Evolutionary conservation across 768 basidiomycete genomes (phyloP), one percentile per base, ranked within the genome.

Genomic region (Pisolithus sp.): DNA sequence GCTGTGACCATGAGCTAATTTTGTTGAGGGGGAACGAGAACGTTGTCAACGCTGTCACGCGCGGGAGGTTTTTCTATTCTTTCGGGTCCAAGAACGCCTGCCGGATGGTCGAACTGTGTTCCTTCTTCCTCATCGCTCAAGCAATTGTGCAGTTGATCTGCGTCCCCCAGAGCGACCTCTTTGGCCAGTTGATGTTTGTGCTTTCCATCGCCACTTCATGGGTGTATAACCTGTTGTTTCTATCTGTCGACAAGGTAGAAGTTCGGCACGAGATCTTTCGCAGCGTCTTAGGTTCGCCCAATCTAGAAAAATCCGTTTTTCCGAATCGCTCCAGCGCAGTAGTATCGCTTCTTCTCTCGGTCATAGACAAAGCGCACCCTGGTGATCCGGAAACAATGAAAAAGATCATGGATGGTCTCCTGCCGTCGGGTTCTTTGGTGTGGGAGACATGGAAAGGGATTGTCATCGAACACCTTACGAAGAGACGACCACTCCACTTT

Each of bases 231-330:
- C 53, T 62, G 0, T 68, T 52, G 50, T 40, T 68, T 10, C 63
- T 62, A 24, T 62, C 59, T 7, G 52, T 75, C 67, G 71, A 75
- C 30, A 61, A 62, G 43, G 48, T 42, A 1, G 12, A 44, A n/a
- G 28, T 52, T 15, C 54, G 66, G 53, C 40, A 43, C 37, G 24
- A 53, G 45, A 10, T 59, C 28, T 34, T 13, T 34, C 34, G 13
- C 34, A 34, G 34, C 34, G 34, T 34, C 12, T 5, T 34, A 34
- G 34, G n/a, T 55, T 43, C 55, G 28, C 17, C 50, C 5, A 40
- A 26, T 2, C 54, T 55, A 23, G 43, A 31, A 18, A 55, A 55
- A 38, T 55, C 42, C 31, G 47, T 41, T 21, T 46, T 55, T 39
- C 54, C 46, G 23, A 55, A 54, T 17, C 46, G 54, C 31, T 39